Base-by-base conservation (phyloP, 306 rosid genomes). In the Cucurbita moschata region DNA sequence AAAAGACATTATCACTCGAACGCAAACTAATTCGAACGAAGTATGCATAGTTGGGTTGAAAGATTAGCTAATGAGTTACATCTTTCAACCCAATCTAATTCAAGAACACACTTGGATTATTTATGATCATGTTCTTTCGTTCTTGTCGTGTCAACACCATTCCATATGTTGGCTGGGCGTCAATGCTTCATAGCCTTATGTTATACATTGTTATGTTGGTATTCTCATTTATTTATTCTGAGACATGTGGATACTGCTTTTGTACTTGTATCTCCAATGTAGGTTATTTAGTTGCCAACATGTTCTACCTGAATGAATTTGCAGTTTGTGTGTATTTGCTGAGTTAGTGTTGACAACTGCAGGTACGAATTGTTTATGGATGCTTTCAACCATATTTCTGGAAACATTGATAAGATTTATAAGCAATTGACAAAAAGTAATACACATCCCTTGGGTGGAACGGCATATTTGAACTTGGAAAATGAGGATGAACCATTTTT, bases 401-500 rank as follows among this genome's bases (percentile, higher is more conserved):
- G 83, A 77, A 86, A 81, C 78, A 95, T 95, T 43, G 96, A 95
- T 76, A 95, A 86, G 80, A 91, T 94, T 73, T 94, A 94, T 85
- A 94, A 91, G 77, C 96, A 94, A 79, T 89, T 94, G 74, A 94
- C 99, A 0, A 94, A 84, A 86, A 94, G 99, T 83, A 80, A 2
- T 86, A 91, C 97, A 26, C 97, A 91, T 80, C 99, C 96, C 26
- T 79, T 94, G 85, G 96, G 95, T 68, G 99, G 99, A 59, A 85
- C 97, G 30, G 95, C 99, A 16, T 94, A 91, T 79, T 69, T 94
- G 73, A 94, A 94, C 83, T 84, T 94, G 82, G 99, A 94, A 85
- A 94, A 91, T 73, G 99, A 94, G 11, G 99, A 94, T 51, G 99
- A 94, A 83, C 99, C 99, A 49, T 94, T 82, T 88, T 80, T 94